Evolutionary conservation across 306 rosid species (phyloP).

Genomic region (Hylodesmum podocarpum): DNA sequence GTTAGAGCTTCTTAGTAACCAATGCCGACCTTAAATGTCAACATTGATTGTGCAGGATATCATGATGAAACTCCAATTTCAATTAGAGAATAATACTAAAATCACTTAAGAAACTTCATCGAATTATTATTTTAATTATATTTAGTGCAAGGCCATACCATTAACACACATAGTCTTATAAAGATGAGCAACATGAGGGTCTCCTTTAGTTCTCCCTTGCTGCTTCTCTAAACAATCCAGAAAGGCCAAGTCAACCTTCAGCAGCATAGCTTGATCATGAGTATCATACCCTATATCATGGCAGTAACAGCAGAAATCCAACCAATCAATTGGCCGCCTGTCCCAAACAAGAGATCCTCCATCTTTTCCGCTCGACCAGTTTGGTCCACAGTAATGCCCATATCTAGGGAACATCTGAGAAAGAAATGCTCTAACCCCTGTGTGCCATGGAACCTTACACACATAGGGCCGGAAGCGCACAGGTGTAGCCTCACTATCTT

Average conservation of each 20-base stretch:
- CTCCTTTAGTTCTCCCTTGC: slow-evolving; percentile 73
- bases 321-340: slow-evolving; percentile 90
- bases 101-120: background rate
- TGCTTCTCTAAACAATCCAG: slow-evolving; percentile 88
- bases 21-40: background rate
- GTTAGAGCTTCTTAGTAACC: background rate
- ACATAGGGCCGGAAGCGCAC: slow-evolving; percentile 85
- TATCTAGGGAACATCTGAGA: slow-evolving; percentile 89
- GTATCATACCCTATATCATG: slow-evolving; percentile 95
- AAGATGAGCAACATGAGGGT: slow-evolving; percentile 58
- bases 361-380: slow-evolving; percentile 95
- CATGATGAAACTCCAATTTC: background rate
- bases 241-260: slow-evolving; percentile 87
- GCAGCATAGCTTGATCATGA: slow-evolving; percentile 74
- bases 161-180: slow-evolving; percentile 83
- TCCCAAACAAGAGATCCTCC: slow-evolving; percentile 81
- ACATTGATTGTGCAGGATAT: background rate
- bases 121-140: background rate
- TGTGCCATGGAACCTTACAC: slow-evolving; percentile 95
- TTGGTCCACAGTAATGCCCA: slow-evolving; percentile 97
- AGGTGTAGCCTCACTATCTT: slow-evolving; percentile 16
- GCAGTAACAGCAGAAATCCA: slow-evolving; percentile 97
- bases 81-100: background rate
- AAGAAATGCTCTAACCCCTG: slow-evolving; percentile 76
- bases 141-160: slow-evolving; percentile 47